Conservation (phyloP, 1,139 yeast genomes). For the Meyerozyma smithsonii region DNA sequence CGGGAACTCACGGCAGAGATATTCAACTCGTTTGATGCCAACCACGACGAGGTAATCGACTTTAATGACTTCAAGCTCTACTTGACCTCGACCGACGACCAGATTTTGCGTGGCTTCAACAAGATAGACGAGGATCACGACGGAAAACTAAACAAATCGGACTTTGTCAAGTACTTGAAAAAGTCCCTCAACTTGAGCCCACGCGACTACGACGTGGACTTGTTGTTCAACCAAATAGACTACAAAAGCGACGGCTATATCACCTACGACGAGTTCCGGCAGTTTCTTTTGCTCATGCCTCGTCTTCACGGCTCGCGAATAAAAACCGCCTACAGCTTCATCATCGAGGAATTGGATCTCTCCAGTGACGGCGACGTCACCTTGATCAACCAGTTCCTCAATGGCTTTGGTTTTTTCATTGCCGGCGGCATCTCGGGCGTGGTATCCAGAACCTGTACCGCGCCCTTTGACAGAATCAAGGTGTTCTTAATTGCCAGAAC, state of each 20-base stretch:
- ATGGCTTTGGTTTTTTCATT: constrained; percentile 83
- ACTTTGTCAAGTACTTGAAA: constrained; percentile 60
- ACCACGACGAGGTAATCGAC: constrained; percentile 54
- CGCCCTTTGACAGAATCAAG: constrained; percentile 92
- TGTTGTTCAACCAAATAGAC: constrained; percentile 60
- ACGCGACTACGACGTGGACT: constrained; percentile 49
- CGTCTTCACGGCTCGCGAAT: constrained; percentile 63
- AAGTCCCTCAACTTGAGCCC: constrained; percentile 50
- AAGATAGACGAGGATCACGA: constrained; percentile 71
- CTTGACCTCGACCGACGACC: constrained; percentile 59
- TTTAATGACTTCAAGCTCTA: constrained; percentile 59
- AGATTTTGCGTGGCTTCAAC: constrained; percentile 65
- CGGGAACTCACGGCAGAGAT: constrained; percentile 55
- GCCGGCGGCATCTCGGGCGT: constrained; percentile 98
- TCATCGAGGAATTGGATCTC: constrained; percentile 74
- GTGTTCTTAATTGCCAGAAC: constrained; percentile 92
- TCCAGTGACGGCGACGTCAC: constrained; percentile 92
- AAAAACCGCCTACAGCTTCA: constrained; percentile 75
- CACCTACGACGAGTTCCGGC: constrained; percentile 82
- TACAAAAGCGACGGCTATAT: constrained; percentile 62
- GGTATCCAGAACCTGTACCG: constrained; percentile 94
- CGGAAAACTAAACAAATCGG: constrained; percentile 64
- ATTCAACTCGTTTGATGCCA: constrained; percentile 53
- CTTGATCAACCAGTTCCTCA: constrained; percentile 68
- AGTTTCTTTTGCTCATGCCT: constrained; percentile 78